Evolutionary conservation across 1,139 yeast species (phyloP).

Genomic region (Protomyces pachydermus): DNA sequence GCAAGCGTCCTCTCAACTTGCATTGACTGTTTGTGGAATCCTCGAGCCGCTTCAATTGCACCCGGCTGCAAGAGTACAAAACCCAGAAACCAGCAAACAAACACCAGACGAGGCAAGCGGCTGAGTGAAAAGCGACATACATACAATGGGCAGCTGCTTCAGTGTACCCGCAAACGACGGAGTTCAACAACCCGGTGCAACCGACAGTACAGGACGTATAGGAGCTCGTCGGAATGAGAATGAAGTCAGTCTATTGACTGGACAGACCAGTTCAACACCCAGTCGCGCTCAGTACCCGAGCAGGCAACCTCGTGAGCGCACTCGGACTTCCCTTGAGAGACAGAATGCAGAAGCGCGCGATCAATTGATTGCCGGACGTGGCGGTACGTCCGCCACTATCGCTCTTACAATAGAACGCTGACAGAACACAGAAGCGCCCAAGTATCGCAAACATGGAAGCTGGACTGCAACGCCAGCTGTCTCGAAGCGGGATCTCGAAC

Average conservation of each 20-base stretch:
- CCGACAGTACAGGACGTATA: background rate
- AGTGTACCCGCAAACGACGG: background rate
- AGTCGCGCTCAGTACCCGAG: background rate
- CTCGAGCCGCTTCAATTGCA: too few species aligned
- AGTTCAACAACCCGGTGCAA: conserved; percentile 2
- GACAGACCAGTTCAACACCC: background rate
- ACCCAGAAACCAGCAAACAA: too few species aligned
- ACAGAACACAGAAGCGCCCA: conserved; percentile 14
- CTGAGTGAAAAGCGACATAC: background rate
- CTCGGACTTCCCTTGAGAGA: conserved; percentile 17
- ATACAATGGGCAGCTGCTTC: background rate
- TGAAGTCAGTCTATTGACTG: background rate
- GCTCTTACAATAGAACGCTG: background rate
- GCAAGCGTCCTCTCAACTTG: too few species aligned
- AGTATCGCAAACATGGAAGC: conserved; percentile 8
- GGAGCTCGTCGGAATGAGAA: background rate
- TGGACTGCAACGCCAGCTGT: conserved; percentile 23
- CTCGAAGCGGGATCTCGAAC: conserved; percentile 11
- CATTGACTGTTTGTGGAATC: too few species aligned
- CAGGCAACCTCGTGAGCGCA: conserved; percentile 20
- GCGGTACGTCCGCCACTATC: conserved; percentile 1
- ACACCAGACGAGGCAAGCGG: too few species aligned
- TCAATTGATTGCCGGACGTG: conserved; percentile 20
- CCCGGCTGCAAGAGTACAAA: too few species aligned
- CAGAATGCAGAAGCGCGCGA: conserved; percentile 18